phyloP scores from a whole-genome alignment of 1,139 yeast species.

The Candida smagusa region DNA sequence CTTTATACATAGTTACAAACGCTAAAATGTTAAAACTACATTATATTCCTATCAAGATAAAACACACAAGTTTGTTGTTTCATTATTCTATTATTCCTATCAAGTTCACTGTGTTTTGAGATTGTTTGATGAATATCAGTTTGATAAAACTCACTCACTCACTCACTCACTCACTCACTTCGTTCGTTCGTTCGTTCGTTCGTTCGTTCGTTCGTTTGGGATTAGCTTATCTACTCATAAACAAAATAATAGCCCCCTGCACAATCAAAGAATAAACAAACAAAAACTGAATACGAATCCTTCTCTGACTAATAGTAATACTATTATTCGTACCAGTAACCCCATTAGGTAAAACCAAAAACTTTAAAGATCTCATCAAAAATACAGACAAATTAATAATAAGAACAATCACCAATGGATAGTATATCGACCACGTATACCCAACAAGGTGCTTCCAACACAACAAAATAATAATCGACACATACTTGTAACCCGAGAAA shows the following conservation, averaged over 20 bases:
- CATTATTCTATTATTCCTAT: too few relatives aligned
- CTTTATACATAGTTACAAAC: too few relatives aligned
- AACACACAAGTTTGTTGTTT: too few relatives aligned
- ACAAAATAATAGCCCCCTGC: constrained; percentile 40
- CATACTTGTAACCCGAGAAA: constrained; percentile 92
- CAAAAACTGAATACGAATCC: constrained; percentile 81
- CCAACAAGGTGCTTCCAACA: constrained; percentile 44
- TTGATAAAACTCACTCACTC: too few relatives aligned
- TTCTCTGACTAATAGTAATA: constrained; percentile 64
- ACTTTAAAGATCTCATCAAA: constrained; percentile 79
- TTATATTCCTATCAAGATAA: too few relatives aligned
- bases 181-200: too few relatives aligned
- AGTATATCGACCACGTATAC: constrained; percentile 34
- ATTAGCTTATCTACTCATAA: constrained; percentile 37
- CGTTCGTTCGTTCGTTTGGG: too few relatives aligned
- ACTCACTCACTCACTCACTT: too few relatives aligned
- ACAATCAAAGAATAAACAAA: constrained; percentile 82
- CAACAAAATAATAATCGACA: constrained; percentile 62
- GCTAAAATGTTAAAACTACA: too few relatives aligned
- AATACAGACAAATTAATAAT: constrained; percentile 61
- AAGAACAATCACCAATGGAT: constrained; percentile 39
- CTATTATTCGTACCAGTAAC: constrained; percentile 48
- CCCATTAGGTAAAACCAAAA: constrained; percentile 57
- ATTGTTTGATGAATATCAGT: too few relatives aligned
- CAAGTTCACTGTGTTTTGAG: too few relatives aligned